A percentile compares a stretch with the other conserved stretches of the same genome.
These are phyloP conservation scores for Penicillium cinerascens DNA, from an alignment of 495 filamentous ascomycete species.

Conservation along the genomic window DNA sequence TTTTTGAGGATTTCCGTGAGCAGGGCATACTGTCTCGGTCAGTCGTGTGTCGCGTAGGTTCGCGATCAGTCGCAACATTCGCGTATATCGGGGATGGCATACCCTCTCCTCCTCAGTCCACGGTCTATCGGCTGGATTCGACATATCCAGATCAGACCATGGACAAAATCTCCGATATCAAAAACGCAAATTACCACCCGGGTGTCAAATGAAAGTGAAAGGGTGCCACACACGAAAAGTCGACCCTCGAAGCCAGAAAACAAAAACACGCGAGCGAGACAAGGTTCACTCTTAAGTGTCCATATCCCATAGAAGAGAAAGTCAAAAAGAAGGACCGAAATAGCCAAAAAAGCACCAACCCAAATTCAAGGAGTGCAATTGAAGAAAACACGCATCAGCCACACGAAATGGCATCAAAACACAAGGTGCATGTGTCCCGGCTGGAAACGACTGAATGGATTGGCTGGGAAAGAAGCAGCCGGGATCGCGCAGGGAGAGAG, in stretches of 20 bases:
- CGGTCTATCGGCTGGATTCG: slow-evolving; percentile 47
- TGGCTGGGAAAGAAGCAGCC: slow-evolving; percentile 34
- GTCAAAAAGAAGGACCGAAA: slow-evolving; percentile 3
- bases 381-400: slow-evolving; percentile 16
- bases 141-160: slow-evolving; percentile 42
- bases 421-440: slow-evolving; percentile 12
- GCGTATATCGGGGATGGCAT: slow-evolving; percentile 17
- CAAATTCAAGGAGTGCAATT: neutral
- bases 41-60: slow-evolving; percentile 3
- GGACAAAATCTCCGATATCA: neutral
- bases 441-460: slow-evolving; percentile 8
- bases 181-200: neutral
- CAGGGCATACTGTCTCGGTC: slow-evolving; percentile 41
- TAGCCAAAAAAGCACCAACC: neutral
- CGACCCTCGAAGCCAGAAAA: slow-evolving; percentile 28
- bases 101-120: slow-evolving; percentile 62
- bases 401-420: slow-evolving; percentile 20
- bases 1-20: slow-evolving; percentile 62
- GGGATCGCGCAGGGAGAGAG: slow-evolving; percentile 36
- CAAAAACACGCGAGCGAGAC: slow-evolving; percentile 3
- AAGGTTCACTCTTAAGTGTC: slow-evolving; percentile 3
- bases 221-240: neutral
- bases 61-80: too few species aligned
- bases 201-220: neutral
- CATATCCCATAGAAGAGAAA: slow-evolving; percentile 3